phyloP scores from a whole-genome alignment of 176 grass and related monocot genomes.

The Aechmea fasciata region DNA sequence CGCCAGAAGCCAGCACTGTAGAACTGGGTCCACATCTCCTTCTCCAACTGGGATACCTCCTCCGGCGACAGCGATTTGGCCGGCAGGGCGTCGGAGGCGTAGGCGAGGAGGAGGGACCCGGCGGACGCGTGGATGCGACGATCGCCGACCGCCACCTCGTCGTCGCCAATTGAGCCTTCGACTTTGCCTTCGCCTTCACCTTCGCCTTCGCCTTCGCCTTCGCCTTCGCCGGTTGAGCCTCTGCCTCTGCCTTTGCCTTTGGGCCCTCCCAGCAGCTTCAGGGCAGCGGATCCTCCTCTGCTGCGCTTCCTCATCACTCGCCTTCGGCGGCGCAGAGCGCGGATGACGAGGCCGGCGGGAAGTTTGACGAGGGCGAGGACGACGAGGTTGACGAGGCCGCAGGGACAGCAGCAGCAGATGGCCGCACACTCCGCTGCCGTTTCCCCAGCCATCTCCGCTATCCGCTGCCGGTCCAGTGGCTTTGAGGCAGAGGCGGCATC shows the following conservation, averaged over 20 bases:
- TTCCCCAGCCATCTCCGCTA: slow-evolving; percentile 48
- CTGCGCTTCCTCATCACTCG: background rate
- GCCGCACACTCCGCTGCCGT: slow-evolving; percentile 64
- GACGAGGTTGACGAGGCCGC: slow-evolving; percentile 45
- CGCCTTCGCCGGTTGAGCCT: slow-evolving; percentile 14
- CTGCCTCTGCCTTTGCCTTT: background rate
- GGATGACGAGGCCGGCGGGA: slow-evolving; percentile 22
- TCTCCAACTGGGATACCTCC: slow-evolving; percentile 22
- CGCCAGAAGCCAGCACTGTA: slow-evolving; percentile 62
- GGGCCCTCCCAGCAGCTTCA: too few relatives aligned
- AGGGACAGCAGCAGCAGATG: slow-evolving; percentile 72
- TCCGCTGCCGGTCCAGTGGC: slow-evolving; percentile 13
- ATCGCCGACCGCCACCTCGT: background rate
- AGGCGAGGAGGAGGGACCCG: too few relatives aligned
- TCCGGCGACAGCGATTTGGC: background rate
- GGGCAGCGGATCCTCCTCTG: background rate
- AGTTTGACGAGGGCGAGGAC: slow-evolving; percentile 24
- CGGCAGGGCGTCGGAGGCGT: background rate
- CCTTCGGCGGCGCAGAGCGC: background rate
- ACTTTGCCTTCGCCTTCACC: too few relatives aligned
- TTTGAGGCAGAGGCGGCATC: too few relatives aligned
- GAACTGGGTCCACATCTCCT: slow-evolving; percentile 39
- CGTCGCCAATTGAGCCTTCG: background rate
- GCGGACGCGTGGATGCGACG: too few relatives aligned
- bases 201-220: background rate